Conservation (phyloP, 495 filamentous ascomycete species). For the Penicillium psychrofluorescens region DNA sequence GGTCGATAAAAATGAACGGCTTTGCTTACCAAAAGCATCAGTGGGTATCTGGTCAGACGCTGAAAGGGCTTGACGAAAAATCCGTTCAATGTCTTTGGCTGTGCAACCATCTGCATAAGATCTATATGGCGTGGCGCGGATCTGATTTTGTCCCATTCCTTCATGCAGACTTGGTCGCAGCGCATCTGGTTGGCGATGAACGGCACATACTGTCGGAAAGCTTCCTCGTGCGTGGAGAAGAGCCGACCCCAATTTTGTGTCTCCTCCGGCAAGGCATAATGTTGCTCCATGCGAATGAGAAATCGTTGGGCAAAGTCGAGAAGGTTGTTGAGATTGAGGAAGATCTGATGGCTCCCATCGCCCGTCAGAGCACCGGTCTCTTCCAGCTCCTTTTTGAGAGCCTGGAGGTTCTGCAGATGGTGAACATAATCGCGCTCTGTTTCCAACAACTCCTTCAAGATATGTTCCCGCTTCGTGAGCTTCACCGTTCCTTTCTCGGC, state of each 20-base stretch:
- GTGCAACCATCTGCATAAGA: conserved; percentile 56
- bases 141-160: conserved; percentile 49
- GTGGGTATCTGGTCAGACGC: conserved; percentile 85
- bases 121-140: conserved; percentile 46
- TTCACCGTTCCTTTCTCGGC: conserved; percentile 39
- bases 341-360: conserved; percentile 89
- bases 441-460: conserved; percentile 82
- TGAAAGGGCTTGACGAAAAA: conserved; percentile 97
- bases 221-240: conserved; percentile 71
- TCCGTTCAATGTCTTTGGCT: conserved; percentile 59
- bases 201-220: conserved; percentile 85
- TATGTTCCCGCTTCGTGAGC: conserved; percentile 75
- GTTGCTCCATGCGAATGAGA: conserved; percentile 90
- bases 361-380: conserved; percentile 81
- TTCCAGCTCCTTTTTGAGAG: conserved; percentile 84
- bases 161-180: conserved; percentile 40
- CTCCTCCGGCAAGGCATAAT: conserved; percentile 70
- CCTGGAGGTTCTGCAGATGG: conserved; percentile 88
- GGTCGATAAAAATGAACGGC: not conserved
- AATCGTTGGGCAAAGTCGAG: conserved; percentile 94
- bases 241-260: conserved; percentile 87
- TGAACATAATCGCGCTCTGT: conserved; percentile 99
- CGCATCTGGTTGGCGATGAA: conserved; percentile 87
- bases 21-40: conserved; percentile 69
- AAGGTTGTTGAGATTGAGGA: conserved; percentile 89